Conservation (phyloP, 352 stramenopile genomes). For the Pythium oligandrum region DNA sequence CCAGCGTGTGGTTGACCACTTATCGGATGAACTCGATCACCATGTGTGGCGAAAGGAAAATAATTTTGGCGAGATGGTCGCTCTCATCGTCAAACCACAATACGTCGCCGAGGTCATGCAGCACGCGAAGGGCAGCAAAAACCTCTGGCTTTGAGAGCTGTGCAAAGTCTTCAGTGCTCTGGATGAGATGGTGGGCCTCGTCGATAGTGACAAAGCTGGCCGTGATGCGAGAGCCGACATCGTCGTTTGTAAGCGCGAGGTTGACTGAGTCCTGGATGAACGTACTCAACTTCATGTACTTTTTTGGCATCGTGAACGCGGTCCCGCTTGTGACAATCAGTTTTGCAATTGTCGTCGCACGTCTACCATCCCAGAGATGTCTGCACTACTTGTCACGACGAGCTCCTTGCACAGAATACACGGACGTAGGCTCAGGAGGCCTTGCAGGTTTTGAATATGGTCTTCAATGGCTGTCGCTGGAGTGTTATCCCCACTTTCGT, state of each 20-base stretch:
- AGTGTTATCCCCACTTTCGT: background rate
- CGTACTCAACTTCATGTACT: conserved; percentile 8
- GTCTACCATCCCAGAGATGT: conserved; percentile 1
- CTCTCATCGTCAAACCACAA: conserved; percentile 11
- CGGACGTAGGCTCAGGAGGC: background rate
- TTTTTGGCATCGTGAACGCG: conserved; percentile 12
- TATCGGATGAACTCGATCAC: too few relatives aligned
- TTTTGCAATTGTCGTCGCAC: conserved; percentile 6
- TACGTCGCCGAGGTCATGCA: conserved; percentile 18
- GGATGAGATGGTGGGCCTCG: background rate
- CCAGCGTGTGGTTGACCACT: too few relatives aligned
- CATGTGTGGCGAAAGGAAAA: too few relatives aligned
- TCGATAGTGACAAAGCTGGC: background rate
- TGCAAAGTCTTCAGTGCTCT: too few relatives aligned
- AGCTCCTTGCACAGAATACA: conserved; percentile 5
- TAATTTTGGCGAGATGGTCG: too few relatives aligned
- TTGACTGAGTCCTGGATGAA: conserved; percentile 1
- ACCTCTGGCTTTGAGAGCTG: too few relatives aligned
- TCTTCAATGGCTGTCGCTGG: background rate
- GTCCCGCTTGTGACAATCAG: conserved; percentile 6
- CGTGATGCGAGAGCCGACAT: too few relatives aligned
- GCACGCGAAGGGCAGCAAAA: conserved; percentile 3
- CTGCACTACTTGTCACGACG: conserved; percentile 10
- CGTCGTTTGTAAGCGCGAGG: too few relatives aligned
- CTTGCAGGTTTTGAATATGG: background rate